Percentiles rank a stretch among this genome's conserved stretches.
Evolutionary conservation across 768 basidiomycete genomes (phyloP).

Genomic region (Cystoderma amianthinum): DNA sequence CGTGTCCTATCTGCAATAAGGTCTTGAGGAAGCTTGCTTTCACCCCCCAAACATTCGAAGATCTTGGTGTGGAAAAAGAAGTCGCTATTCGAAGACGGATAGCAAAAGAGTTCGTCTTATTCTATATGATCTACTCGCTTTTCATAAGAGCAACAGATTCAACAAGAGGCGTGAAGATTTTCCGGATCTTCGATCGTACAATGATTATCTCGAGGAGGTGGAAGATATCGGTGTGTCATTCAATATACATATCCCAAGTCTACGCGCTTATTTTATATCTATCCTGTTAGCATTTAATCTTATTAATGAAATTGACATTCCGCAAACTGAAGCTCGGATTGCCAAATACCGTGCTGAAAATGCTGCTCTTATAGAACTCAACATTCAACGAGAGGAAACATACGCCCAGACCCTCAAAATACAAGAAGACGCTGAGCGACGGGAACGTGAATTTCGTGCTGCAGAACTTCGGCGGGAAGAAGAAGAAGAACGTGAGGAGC

Average conservation of each 20-base stretch:
- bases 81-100: conserved; percentile 83
- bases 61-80: conserved; percentile 90
- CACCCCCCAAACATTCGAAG: conserved; percentile 91
- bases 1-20: conserved; percentile 90
- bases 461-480: conserved; percentile 59
- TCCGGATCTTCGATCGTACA: conserved; percentile 67
- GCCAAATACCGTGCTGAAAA: conserved; percentile 75
- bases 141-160: conserved; percentile 47
- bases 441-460: conserved; percentile 64
- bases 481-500: conserved; percentile 72
- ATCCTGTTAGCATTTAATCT: conserved; percentile 83
- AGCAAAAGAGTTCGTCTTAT: conserved; percentile 64
- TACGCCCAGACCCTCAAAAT: conserved; percentile 67
- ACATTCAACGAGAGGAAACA: conserved; percentile 75
- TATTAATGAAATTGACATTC: conserved; percentile 79
- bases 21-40: conserved; percentile 91
- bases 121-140: background rate
- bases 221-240: conserved; percentile 65
- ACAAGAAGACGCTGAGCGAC: conserved; percentile 74
- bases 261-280: conserved; percentile 2
- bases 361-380: conserved; percentile 75
- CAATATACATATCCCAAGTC: conserved; percentile 4
- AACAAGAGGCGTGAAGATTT: conserved; percentile 95
- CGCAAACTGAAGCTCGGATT: conserved; percentile 80
- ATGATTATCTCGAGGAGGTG: conserved; percentile 94